A percentile compares a stretch with the other conserved stretches of the same genome.
Conservation (phyloP, 441 rosid genomes). For the Arabidopsis lyrata region DNA sequence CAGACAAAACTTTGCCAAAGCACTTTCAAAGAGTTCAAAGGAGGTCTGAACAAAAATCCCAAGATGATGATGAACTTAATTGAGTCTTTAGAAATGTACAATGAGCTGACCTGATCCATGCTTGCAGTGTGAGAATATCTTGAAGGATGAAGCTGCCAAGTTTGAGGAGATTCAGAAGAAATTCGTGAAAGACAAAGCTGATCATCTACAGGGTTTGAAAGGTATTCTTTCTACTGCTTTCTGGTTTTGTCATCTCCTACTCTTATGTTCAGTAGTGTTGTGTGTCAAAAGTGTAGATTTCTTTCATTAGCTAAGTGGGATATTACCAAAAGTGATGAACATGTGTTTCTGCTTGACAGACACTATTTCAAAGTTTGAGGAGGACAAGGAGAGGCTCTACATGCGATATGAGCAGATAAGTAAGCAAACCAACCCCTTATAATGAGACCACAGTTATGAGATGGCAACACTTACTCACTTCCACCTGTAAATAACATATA, state of each 20-base stretch:
- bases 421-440: slow-evolving; percentile 48
- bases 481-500: slow-evolving; percentile 43
- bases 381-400: slow-evolving; percentile 78
- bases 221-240: slow-evolving; percentile 49
- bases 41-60: slow-evolving; percentile 59
- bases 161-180: slow-evolving; percentile 70
- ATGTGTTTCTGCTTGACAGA: slow-evolving; percentile 62
- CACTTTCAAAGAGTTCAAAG: slow-evolving; percentile 79
- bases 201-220: slow-evolving; percentile 64
- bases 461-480: slow-evolving; percentile 27
- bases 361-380: slow-evolving; percentile 72
- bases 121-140: slow-evolving; percentile 72
- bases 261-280: slow-evolving; percentile 1
- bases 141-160: slow-evolving; percentile 71
- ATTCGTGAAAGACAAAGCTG: slow-evolving; percentile 69
- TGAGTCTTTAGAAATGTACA: slow-evolving; percentile 23
- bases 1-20: slow-evolving; percentile 75
- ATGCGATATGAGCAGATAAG: slow-evolving; percentile 79
- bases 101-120: slow-evolving; percentile 28
- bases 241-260: slow-evolving; percentile 9
- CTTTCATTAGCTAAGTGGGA: slow-evolving; percentile 2
- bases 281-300: background rate
- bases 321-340: slow-evolving; percentile 49
- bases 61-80: background rate
- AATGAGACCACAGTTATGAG: slow-evolving; percentile 20